Base-by-base conservation (phyloP, 2,329 filamentous ascomycete genomes). In the Didymella pinodella region DNA sequence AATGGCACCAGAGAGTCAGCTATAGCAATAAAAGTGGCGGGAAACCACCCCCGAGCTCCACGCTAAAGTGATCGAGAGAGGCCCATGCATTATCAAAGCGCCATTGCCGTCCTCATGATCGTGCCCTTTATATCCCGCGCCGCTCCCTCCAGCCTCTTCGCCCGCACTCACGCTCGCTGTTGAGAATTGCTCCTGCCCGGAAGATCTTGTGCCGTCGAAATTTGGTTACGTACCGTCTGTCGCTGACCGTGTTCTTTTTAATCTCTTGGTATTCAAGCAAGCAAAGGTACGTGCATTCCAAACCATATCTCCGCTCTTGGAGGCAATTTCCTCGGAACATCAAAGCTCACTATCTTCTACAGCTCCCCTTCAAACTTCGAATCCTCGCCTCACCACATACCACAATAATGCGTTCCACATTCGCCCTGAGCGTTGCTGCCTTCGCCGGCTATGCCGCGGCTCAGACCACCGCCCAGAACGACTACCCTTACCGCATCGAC, bases 401-500 rank as follows among this genome's bases (percentile, higher is more conserved):
- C 57, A 44, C 10, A 74, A 78, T 36, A 52, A 83, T 83, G 81
- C 80, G 74, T 73, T 75, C 75, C 68, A 77, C 82, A 60, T 65
- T 85, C 64, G 68, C 88, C 77, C 83, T 86, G 64, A 75, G 84
- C 66, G 48, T 78, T 41, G 67, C 78, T 52, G 85, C 85, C 69
- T 73, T 83, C 40, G 79, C 83, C 62, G 77, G 88, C 62, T 74
- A 84, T 65, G 77, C 82, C 29, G 74, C 81, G 59, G 84, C 85
- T 64, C 83, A 84, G 64, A 16, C 59, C n/a, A 29, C 40, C 4
- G 6, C 41, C 7, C 67, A 71, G 64, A 48, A 51, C 34, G 60
- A 68, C 67, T 72, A 73, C 56, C 70, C 68, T 4, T 77, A 77
- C 70, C 83, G 82, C 62, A 88, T 93, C 72, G 82, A 90, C 50